These are phyloP conservation scores for Rubia peregrina DNA, from an alignment of 305 asterid species.

Conservation along the genomic window DNA sequence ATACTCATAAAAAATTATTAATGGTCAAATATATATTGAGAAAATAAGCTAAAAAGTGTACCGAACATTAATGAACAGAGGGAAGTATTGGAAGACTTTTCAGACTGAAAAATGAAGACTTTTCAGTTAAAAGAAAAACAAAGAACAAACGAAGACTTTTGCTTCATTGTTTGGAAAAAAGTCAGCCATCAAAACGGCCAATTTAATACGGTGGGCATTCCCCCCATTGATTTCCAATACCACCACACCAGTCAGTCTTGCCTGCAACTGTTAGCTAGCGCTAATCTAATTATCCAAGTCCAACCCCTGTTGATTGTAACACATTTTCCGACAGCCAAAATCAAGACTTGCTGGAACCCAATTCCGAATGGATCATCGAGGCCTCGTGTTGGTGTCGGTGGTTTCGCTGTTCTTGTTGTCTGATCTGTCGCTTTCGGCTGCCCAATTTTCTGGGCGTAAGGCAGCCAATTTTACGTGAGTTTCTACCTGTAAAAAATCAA, in stretches of 20 bases:
- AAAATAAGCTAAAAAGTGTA: too few species aligned
- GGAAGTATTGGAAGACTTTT: too few species aligned
- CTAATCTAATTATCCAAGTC: neutral
- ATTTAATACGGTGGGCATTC: constrained; percentile 10
- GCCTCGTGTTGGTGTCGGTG: constrained; percentile 39
- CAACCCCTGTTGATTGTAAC: neutral
- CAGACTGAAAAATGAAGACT: neutral
- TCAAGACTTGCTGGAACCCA: constrained; percentile 7
- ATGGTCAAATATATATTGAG: too few species aligned
- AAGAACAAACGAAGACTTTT: neutral
- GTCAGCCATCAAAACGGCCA: neutral
- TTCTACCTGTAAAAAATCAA: neutral
- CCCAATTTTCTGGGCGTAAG: constrained; percentile 14
- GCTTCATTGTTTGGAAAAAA: neutral
- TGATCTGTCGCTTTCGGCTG: constrained; percentile 19
- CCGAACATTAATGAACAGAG: too few species aligned
- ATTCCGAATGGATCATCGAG: constrained; percentile 28
- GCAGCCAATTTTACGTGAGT: constrained; percentile 5
- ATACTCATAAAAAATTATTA: too few species aligned
- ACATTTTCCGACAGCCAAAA: neutral
- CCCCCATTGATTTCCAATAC: constrained; percentile 3
- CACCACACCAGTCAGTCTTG: neutral
- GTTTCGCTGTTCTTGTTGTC: constrained; percentile 26
- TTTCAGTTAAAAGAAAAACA: neutral
- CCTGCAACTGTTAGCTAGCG: too few species aligned